Percentiles rank a stretch among this genome's conserved stretches.
These are phyloP conservation scores for Puccinia coronata DNA, from an alignment of 1,284 basidiomycete species.

Conservation along the genomic window DNA sequence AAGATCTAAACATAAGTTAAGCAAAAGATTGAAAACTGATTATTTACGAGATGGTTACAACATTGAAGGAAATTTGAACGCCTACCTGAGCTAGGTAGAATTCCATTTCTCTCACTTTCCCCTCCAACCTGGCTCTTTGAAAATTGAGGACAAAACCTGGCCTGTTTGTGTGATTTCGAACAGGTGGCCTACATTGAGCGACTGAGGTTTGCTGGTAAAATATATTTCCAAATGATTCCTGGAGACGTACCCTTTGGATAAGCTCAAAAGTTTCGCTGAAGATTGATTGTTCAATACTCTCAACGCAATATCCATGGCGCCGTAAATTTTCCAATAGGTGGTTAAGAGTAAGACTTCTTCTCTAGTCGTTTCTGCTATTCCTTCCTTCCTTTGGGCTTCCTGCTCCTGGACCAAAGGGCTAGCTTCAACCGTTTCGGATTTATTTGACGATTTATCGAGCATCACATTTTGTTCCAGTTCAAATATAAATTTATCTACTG, in stretches of 20 bases:
- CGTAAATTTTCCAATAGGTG: conserved; percentile 32
- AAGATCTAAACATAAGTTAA: not conserved
- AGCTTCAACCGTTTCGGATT: too few relatives aligned
- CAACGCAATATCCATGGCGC: conserved; percentile 26
- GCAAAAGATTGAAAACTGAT: not conserved
- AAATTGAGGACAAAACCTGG: conserved; percentile 28
- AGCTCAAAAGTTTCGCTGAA: not conserved
- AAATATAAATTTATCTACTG: conserved; percentile 28
- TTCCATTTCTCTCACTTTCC: not conserved
- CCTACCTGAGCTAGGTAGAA: conserved; percentile 16
- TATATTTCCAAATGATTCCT: not conserved
- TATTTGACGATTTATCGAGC: too few relatives aligned
- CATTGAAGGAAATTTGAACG: not conserved
- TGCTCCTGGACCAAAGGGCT: too few relatives aligned
- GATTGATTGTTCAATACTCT: conserved; percentile 9
- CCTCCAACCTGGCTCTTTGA: conserved; percentile 27
- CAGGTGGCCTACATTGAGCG: too few relatives aligned
- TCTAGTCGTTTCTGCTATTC: not conserved
- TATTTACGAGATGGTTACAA: not conserved
- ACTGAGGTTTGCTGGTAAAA: not conserved
- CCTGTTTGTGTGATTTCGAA: too few relatives aligned
- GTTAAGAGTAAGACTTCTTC: not conserved
- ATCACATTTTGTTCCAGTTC: not conserved
- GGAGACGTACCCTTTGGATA: conserved; percentile 23
- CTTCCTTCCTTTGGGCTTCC: not conserved